Conservation (phyloP, 2,329 filamentous ascomycete species). For the Verticillium longisporum region DNA sequence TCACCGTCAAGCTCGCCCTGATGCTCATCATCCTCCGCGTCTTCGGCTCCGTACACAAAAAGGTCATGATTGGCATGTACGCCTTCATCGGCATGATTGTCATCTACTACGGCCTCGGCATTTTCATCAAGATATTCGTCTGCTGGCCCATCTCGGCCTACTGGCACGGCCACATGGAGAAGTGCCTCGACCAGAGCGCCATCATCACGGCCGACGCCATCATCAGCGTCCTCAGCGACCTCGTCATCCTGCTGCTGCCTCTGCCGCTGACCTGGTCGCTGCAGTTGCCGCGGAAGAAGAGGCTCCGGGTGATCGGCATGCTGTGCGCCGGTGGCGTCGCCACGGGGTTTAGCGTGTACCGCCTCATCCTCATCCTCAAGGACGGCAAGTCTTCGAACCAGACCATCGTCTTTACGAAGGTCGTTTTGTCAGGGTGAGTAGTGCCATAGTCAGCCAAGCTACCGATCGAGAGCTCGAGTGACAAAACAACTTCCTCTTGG, state of each 20-base stretch:
- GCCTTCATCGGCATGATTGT: constrained; percentile 27
- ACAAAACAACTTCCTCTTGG: no score
- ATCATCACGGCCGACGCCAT: constrained; percentile 23
- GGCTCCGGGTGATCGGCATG: constrained; percentile 20
- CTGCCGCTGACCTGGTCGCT: constrained; percentile 24
- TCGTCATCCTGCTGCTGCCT: constrained; percentile 21
- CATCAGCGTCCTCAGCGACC: constrained; percentile 22
- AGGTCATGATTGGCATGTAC: constrained; percentile 29
- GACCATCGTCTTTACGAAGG: constrained; percentile 19
- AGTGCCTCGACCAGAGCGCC: constrained; percentile 27
- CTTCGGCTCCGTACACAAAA: constrained; percentile 30
- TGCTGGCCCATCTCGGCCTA: constrained; percentile 33
- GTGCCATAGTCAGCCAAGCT: no score
- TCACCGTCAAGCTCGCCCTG: constrained; percentile 30
- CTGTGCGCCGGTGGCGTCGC: constrained; percentile 23
- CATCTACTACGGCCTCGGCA: constrained; percentile 30
- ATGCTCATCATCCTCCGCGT: constrained; percentile 35
- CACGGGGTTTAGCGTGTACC: constrained; percentile 22
- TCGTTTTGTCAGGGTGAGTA: constrained; percentile 13
- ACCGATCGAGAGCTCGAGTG: no score
- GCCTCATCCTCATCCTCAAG: constrained; percentile 16
- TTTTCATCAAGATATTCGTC: constrained; percentile 33
- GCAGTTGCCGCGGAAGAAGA: constrained; percentile 19
- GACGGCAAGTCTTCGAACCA: constrained; percentile 16
- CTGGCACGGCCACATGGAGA: constrained; percentile 23